Conservation (phyloP, 1,139 yeast genomes). For the Yamadazyma conglobata region DNA sequence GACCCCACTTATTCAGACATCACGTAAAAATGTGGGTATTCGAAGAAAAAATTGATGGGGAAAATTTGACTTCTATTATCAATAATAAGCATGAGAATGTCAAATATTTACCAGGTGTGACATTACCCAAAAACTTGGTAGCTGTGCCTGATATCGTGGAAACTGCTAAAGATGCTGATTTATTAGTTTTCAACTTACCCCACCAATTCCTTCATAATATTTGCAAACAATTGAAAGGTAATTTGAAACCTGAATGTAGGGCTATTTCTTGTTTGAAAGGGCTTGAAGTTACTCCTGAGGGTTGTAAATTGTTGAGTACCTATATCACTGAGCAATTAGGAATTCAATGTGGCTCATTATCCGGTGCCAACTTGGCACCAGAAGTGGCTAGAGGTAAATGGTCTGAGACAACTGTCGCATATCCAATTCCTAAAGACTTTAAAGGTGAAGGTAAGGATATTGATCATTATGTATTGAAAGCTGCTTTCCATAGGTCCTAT, state of each 20-base stretch:
- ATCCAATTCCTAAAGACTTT: slow-evolving; percentile 66
- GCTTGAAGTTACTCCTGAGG: slow-evolving; percentile 74
- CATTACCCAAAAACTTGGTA: slow-evolving; percentile 39
- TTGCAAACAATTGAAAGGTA: slow-evolving; percentile 70
- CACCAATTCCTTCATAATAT: slow-evolving; percentile 84
- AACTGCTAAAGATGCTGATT: slow-evolving; percentile 55
- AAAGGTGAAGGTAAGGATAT: slow-evolving; percentile 72
- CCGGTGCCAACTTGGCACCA: slow-evolving; percentile 93
- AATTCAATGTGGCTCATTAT: slow-evolving; percentile 86
- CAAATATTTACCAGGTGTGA: slow-evolving; percentile 43
- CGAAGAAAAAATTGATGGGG: slow-evolving; percentile 42
- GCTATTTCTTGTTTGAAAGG: slow-evolving; percentile 95
- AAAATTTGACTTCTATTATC: slow-evolving; percentile 43
- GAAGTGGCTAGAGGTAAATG: slow-evolving; percentile 92
- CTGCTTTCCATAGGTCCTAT: slow-evolving; percentile 88
- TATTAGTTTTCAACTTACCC: slow-evolving; percentile 86
- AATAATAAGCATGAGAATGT: slow-evolving; percentile 45
- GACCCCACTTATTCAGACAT: slow-evolving; percentile 38
- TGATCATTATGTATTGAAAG: slow-evolving; percentile 63
- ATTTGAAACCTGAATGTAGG: slow-evolving; percentile 63
- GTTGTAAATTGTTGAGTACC: slow-evolving; percentile 75
- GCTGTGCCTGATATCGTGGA: slow-evolving; percentile 40
- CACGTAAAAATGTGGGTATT: slow-evolving; percentile 48
- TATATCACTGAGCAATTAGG: slow-evolving; percentile 74
- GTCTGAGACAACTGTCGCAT: slow-evolving; percentile 95